Base-by-base conservation (phyloP, 495 filamentous ascomycete species). In the Polyplosphaeria fusca region DNA sequence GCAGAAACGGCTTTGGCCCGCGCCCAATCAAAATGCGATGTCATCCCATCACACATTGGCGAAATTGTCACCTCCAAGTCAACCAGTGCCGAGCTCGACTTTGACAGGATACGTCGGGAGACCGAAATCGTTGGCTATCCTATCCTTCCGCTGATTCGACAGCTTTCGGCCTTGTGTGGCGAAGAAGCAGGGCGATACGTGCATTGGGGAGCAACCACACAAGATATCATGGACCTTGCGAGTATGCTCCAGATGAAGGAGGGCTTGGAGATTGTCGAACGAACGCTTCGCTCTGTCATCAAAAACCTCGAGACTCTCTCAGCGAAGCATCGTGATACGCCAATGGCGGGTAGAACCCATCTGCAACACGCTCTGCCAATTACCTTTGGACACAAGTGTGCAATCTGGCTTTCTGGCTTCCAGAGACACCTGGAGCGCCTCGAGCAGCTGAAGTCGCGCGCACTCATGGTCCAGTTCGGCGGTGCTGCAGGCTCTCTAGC, bases 131-230 rank as follows among this genome's bases (percentile, higher is more conserved):
- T 80, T 18, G 77, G 77, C 16, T 80, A 80, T 48, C 77, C 77
- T 2, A 75, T 80, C 43, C 67, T 80, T 1, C 77, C 77, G 1
- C 65, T 80, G 19, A 71, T 80, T 1, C 68, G 73, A 35, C 77
- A 79, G 48, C 62, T 79, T 0, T 68, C 69, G 0, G 58, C 65
- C 0, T 68, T 71, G 27, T 73, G 70, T 44, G 71, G 71, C 18
- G 59, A 62, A 28, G 69, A 72, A 12, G 68, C 68, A 1, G 76
- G 71, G 20, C 75, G 73, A 58, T 80, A 78, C 55, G 72, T 79
- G 9, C 77, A 80, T 63, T 80, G 77, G 77, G 77, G 77, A 44
- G 77, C 77, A 2, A 79, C 77, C 12, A 80, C 77, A n/a, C 77
- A 80, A 53, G 77, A 80, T 59, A 78, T 80, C 40, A 78, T 77